Base-by-base conservation (phyloP, 164 flowering plant species). In the Taxillus chinensis region DNA sequence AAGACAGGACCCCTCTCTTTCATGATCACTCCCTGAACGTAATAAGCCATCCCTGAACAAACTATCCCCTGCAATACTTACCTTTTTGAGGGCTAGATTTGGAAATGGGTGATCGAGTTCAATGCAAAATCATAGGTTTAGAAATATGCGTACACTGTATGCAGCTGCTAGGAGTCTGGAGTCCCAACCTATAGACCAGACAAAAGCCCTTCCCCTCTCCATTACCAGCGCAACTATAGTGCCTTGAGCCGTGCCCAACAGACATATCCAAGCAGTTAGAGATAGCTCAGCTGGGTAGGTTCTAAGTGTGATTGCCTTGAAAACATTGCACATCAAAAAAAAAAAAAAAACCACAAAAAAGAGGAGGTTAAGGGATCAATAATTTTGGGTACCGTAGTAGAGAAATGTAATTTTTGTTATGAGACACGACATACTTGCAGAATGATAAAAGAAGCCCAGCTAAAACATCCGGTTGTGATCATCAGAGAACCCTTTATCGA, bases 201-300 rank as follows among this genome's bases (percentile, higher is more conserved):
- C 70, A 0, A 69, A 14, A 27, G 73, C 2, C 3, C 79, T 74
- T n/a, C 79, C 82, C 43, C 75, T 71, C 68, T 86, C 88, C 83
- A 77, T 76, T 4, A 83, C 68, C 5, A 83, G 49, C 0, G 88
- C 88, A 6, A 76, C 74, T 11, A 71, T 40, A 4, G 80, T 55
- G 3, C 86, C 86, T 63, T 80, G 80, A 2, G 66, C 54, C 7
- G 88, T 79, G 39, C 86, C 87, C 66, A 83, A 17, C 42, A 83
- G 52, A 66, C 91, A 83, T 59, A 86, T 79, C 86, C 86, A 83
- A 15, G 79, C 86, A 6, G 91, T 83, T 11, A 86, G 82, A 7
- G 91, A 83, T 39, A 86, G 83, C 74, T 82, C 91, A n/a, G 75
- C 83, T 0, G 88, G 91, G 70, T 86, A 86, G 8, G 81, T 64